Percentiles rank a stretch among this genome's conserved stretches.
Evolutionary conservation across 225 moss, liverwort and hornwort species (phyloP).

Genomic region (Pseudoscleropodium purum): DNA sequence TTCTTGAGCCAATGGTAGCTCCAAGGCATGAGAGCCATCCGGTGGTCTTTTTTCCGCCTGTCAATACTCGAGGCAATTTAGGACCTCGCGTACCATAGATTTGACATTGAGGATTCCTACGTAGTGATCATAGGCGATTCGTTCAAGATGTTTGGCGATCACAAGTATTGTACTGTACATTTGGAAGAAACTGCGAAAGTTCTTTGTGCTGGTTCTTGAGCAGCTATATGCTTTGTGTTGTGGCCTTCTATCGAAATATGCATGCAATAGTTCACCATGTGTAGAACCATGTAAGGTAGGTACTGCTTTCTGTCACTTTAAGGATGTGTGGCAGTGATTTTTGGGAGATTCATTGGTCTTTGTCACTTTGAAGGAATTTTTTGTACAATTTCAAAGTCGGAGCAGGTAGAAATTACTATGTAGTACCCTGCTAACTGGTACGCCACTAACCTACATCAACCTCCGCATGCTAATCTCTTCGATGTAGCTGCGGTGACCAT

Average conservation of each 20-base stretch:
- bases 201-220: background rate
- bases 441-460: background rate
- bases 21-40: background rate
- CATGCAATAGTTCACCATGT: background rate
- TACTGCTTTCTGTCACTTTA: background rate
- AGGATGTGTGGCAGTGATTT: background rate
- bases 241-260: background rate
- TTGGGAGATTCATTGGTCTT: background rate
- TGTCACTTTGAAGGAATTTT: background rate
- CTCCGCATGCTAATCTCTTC: background rate
- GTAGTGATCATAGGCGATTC: background rate
- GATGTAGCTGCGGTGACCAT: background rate
- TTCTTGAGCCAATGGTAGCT: background rate
- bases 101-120: background rate
- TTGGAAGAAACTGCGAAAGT: background rate
- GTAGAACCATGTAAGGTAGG: background rate
- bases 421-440: background rate
- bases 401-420: background rate
- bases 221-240: background rate
- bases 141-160: background rate
- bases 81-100: background rate
- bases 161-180: background rate
- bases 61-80: background rate
- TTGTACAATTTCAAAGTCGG: background rate
- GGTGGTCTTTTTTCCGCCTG: background rate